Base-by-base conservation (phyloP, 129 eudicot genomes). In the Arctium minus region DNA sequence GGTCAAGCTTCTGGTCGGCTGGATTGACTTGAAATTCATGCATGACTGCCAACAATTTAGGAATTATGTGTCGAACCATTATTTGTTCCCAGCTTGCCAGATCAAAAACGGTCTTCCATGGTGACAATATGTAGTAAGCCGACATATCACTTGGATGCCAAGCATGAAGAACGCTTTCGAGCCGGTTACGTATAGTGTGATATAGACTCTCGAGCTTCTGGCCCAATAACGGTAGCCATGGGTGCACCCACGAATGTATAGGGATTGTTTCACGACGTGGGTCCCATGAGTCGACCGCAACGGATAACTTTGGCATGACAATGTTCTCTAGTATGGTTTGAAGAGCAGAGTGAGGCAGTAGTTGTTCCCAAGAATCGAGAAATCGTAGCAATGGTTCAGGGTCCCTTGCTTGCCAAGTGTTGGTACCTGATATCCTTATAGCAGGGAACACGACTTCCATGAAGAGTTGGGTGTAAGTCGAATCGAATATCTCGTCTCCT, bases 241-340 rank as follows among this genome's bases (percentile, higher is more conserved):
- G 98, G 85, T 92, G 97, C 69, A 94, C 89, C 98, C 98, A 94
- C 4, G 85, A 85, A 87, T 94, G 98, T 38, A 94, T 91, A 2
- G 97, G 92, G 27, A 92, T 87, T 2, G 93, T 92, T 82, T 94
- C 98, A 22, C 88, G 80, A 36, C 92, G 88, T 22, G 97, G 97
- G 79, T 94, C 98, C 98, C 98, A 94, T 0, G 93, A 88, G 74
- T 89, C 89, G 18, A 94, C 94, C 4, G 97, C 97, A 46, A 89
- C 94, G 3, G 87, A 17, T 56, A 94, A 78, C 78, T 94, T 94
- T 8, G 97, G 97, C 96, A 89, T 85, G 35, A 92, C 80, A 30
- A 89, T 74, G 68, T 78, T 86, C 18, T 94, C 97, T 18, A 94
- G 85, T 68, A 94, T 85, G 38, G 90, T 85, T 80, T 92, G 96